A percentile compares a stretch with the other conserved stretches of the same genome.
These are phyloP conservation scores for Psilocybe cyanescens DNA, from an alignment of 768 basidiomycete genomes.

Conservation along the genomic window DNA sequence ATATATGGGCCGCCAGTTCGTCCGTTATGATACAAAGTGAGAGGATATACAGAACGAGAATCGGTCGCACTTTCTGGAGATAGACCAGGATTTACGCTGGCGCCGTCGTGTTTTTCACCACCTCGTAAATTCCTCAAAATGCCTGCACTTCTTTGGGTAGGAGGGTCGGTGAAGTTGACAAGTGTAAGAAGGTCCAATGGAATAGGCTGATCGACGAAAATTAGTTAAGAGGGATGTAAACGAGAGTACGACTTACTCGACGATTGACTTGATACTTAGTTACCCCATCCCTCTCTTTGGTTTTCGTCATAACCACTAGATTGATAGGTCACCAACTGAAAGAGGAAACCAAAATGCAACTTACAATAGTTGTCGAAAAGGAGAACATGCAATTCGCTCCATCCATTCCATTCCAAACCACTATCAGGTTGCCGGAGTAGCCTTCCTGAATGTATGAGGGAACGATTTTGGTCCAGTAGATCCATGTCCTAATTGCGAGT, in stretches of 20 bases:
- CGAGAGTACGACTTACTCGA: constrained; percentile 52
- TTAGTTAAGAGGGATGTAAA: constrained; percentile 14
- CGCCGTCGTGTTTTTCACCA: constrained; percentile 34
- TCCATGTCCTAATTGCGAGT: constrained; percentile 73
- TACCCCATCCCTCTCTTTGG: constrained; percentile 75
- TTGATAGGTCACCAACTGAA: constrained; percentile 15
- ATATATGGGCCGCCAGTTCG: constrained; percentile 86
- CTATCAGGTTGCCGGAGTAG: constrained; percentile 87
- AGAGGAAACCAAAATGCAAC: constrained; percentile 27
- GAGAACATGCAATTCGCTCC: constrained; percentile 88
- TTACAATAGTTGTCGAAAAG: constrained; percentile 94
- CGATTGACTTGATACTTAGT: constrained; percentile 82
- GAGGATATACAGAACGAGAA: constrained; percentile 81
- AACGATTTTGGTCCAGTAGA: constrained; percentile 79
- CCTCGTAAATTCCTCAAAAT: constrained; percentile 68
- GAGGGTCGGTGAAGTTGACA: constrained; percentile 80
- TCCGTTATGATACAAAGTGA: constrained; percentile 88
- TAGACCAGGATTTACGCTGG: constrained; percentile 19
- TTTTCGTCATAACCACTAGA: constrained; percentile 88
- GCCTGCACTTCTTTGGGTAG: constrained; percentile 75
- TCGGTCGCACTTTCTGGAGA: constrained; percentile 53
- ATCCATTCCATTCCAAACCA: constrained; percentile 86
- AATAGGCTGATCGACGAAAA: constrained; percentile 64
- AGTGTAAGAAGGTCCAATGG: constrained; percentile 89
- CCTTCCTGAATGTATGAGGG: constrained; percentile 82